Conservation (phyloP, 1,284 basidiomycete genomes). For the Athelia psychrophila region DNA sequence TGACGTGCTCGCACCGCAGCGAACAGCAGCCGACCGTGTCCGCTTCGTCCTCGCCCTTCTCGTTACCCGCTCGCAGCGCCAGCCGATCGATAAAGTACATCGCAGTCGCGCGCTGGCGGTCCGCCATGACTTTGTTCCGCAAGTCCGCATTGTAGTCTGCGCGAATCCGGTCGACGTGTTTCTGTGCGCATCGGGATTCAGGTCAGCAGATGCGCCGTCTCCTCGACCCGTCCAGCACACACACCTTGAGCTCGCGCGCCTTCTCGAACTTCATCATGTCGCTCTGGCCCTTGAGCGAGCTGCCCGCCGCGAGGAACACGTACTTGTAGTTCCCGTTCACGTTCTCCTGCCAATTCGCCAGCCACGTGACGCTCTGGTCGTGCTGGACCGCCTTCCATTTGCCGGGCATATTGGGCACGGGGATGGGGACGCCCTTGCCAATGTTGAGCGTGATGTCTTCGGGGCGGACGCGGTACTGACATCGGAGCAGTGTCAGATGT, state of each 20-base stretch:
- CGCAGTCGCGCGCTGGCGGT: slow-evolving; percentile 91
- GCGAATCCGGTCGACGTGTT: slow-evolving; percentile 87
- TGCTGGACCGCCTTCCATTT: slow-evolving; percentile 86
- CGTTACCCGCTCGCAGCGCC: slow-evolving; percentile 95
- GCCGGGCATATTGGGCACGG: slow-evolving; percentile 85
- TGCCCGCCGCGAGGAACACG: slow-evolving; percentile 92
- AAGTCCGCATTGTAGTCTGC: slow-evolving; percentile 84
- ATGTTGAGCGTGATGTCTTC: slow-evolving; percentile 97
- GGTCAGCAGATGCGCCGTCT: no score
- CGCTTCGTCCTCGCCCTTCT: slow-evolving; percentile 97
- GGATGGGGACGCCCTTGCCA: slow-evolving; percentile 69
- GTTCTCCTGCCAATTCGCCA: slow-evolving; percentile 97
- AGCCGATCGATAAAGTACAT: slow-evolving; percentile 97
- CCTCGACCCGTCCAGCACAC: no score
- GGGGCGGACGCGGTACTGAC: slow-evolving; percentile 79
- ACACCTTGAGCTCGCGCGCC: slow-evolving; percentile 88
- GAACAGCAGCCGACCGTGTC: slow-evolving; percentile 98
- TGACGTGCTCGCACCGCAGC: slow-evolving; percentile 92
- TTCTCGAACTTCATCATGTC: slow-evolving; percentile 97
- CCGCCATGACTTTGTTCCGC: slow-evolving; percentile 87
- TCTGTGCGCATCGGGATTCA: slow-evolving; percentile 47
- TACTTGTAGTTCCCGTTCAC: slow-evolving; percentile 93
- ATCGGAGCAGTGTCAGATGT: no score
- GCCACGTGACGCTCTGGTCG: slow-evolving; percentile 95
- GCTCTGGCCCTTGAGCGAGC: slow-evolving; percentile 94